Base-by-base conservation (phyloP, 495 filamentous ascomycete genomes). In the Acidiella bohemica region DNA sequence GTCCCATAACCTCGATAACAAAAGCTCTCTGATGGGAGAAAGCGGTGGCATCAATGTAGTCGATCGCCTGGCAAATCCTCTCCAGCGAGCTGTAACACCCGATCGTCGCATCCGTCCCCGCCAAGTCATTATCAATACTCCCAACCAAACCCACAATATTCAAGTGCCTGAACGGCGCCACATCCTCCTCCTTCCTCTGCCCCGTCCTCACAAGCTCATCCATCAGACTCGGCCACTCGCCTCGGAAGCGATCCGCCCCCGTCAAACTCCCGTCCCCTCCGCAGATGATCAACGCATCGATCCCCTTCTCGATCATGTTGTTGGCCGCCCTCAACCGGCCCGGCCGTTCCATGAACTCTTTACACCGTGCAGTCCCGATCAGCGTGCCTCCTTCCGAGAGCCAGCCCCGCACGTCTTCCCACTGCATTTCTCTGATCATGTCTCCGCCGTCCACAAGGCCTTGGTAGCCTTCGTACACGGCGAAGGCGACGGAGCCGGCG, bases 1-100 rank as follows among this genome's bases (percentile, higher is more conserved):
- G 74, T n/a, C 92, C 92, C 92, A 99, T 99, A 33, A 96, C 92
- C 59, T 96, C 92, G 51, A 99, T 80, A 21, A 99, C 88, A 59
- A 99, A 99, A 27, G 92, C 92, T 49, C 92, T 69, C 41, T 93
- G 93, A 62, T 96, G 92, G n/a, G 84, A 93, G 26, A 77, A 84
- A 5, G 92, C 92, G 1, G 92, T 99, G 23, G 90, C 85, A 59
- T 96, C 93, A 47, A 99, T 93, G 58, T 81, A 84, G 61, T 99
- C 92, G 18, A 99, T 80, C 34, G 84, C 78, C 55, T 94, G 78
- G 63, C 90, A 96, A 49, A 99, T 90, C 37, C 88, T 74, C 4
- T 77, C 75, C 24, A 99, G 67, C 17, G 90, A 93, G 23, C 86
- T 92, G 63, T 93, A 96, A 51, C 84, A 90, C 33, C 92, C 92